Evolutionary conservation across 176 grass and related monocot genomes (phyloP), one percentile per base, ranked within the genome.

Genomic region (Aegilops speltoides): DNA sequence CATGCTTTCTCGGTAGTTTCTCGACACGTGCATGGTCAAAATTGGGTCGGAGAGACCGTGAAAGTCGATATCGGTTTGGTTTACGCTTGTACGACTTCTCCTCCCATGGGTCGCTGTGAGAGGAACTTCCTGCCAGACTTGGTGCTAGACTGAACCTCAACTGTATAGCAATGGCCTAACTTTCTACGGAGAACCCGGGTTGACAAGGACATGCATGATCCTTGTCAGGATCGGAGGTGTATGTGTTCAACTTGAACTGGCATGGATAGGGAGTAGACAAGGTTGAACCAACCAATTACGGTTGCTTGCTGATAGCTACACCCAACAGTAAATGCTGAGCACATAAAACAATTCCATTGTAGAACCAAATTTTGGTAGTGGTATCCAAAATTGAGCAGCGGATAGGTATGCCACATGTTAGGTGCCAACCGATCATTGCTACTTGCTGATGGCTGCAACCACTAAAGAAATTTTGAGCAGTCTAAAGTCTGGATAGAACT

Each of bases 81-180:
- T 32, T 11, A 82, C 19, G 71, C 79, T 48, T 4, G 43, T 62
- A 88, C 61, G 80, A 59, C 64, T 16, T 88, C 86, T 61, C 33
- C 60, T 25, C 60, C 22, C 22, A 3, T 24, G 60, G 22, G n/a
- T 46, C 36, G 10, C 36, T 6, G 80, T 78, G 80, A 78, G 68
- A 83, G 73, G 22, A 15, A 74, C 86, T 6, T 15, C 43, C 73
- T 78, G 77, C 86, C 80, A 46, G 83, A 88, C 86, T 32, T 25
- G 62, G 59, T 88, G 34, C 13, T 48, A 72, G 36, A 7, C 16
- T 71, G 73, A 34, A 20, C 73, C 19, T 33, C 23, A 23, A 32
- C 25, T 38, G 68, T 38, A 73, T 32, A 31, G 61, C 56, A 41
- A 45, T 40, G 31, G 75, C 68, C 45, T 22, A 59, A 45, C 82